Evolutionary conservation across 805 yeast species (phyloP), one percentile per base, ranked within the genome.

Genomic region (Sugiyamaella qingdaonensis): DNA sequence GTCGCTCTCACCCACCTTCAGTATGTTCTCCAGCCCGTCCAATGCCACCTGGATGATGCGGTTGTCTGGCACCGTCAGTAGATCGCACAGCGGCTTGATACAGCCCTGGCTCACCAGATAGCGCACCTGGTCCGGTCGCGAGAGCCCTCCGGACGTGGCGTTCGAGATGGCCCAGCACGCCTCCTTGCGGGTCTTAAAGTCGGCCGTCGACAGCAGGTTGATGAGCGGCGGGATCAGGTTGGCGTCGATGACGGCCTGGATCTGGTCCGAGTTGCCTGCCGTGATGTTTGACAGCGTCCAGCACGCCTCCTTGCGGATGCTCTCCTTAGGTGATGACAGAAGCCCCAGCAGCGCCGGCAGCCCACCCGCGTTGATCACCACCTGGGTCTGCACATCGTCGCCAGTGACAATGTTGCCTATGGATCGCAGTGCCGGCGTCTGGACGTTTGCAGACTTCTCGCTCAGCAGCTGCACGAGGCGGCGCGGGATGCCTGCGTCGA

Each of bases 121-220:
- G 65, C 92, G 81, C 63, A 94, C 91, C 69, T 91, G 96, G 56
- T 89, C 96, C 7, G 98, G 98, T 69, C 83, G 86, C 42, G 85
- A 76, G 63, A 90, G 78, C 19, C 97, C 98, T 63, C 98, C 98
- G 9, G 97, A 87, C 14, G 97, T 88, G 36, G 99, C 98, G 69
- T 94, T 94, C 29, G 97, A 90, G 61, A 94, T 86, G 34, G 98
- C 98, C 99, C 99, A 94, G 78, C 98, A 92, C 2, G 99, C 99
- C 76, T 94, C 99, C 72, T 92, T 94, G 70, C 88, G 88, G 34
- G 98, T 92, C 77, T 90, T 91, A 77, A 90, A 91, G 66, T 92
- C 98, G 57, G 94, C 97, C 53, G 81, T 78, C 39, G 79, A 74
- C 69, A 94, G 78, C 58, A 85, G 73, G 68, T 90, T 84, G 62